Base-by-base conservation (phyloP, 495 filamentous ascomycete genomes). In the Aspergillus coremiiformis region DNA sequence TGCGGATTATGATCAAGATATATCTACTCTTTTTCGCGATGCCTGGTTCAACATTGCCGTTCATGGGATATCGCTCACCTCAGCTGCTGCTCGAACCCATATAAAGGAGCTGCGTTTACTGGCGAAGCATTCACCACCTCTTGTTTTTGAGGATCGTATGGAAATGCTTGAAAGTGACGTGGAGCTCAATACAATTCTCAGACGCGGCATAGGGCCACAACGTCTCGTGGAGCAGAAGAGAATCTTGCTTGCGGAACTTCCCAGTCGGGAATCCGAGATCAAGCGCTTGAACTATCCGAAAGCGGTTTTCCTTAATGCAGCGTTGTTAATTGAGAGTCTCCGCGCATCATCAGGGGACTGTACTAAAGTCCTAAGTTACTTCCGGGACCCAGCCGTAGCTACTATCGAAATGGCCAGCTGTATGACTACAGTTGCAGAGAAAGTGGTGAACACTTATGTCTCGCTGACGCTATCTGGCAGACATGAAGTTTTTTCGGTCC, bases 41-140 rank as follows among this genome's bases (percentile, higher is more conserved):
- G 88, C 88, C 12, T 98, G 93, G 93, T 96, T 95, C 66, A 98
- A 98, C 63, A 86, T 96, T 46, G 86, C 88, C 24, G 84, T 96
- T 7, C 92, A 97, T 65, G 91, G 90, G 27, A 95, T 96, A 62
- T 82, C 78, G n/a, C 74, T 84, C 14, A 78, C 75, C 15, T 88
- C 89, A 0, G 75, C 77, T 19, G 76, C 84, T 51, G 84, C 82
- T 29, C 83, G 82, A 53, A 78, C 78, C 57, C 79, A 88, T 58
- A 58, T 77, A 19, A 81, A 83, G 39, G 89, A 95, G 55, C 73
- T 98, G 19, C 78, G 85, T 26, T 72, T 85, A 41, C 83, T 98
- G 66, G 93, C 93, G 4, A 81, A 85, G 48, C 81, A 94, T 64
- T 94, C 89, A 6, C 86, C 84, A 20, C 86, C 94, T 3, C 68